phyloP scores from a whole-genome alignment of 306 rosid genomes.

The Sechiopsis laciniata region DNA sequence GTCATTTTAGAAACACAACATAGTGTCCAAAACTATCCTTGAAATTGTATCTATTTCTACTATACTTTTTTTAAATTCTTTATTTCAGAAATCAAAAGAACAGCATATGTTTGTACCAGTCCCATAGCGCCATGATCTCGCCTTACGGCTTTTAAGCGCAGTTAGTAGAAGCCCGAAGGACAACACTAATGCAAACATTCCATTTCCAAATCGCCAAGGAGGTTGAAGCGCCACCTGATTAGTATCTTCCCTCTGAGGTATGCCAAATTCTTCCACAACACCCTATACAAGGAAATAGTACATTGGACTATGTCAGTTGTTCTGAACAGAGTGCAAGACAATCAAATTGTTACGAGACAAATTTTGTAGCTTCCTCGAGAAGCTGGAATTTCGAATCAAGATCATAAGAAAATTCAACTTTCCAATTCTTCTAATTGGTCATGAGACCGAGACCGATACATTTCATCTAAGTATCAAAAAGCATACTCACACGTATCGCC shows the following conservation, averaged over 20 bases:
- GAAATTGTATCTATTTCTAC: neutral
- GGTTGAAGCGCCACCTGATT: slow-evolving; percentile 51
- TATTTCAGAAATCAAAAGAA: slow-evolving; percentile 7
- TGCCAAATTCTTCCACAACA: slow-evolving; percentile 75
- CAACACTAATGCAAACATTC: slow-evolving; percentile 90
- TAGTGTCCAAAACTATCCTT: neutral
- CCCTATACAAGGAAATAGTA: slow-evolving; percentile 50
- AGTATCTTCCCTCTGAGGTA: slow-evolving; percentile 47
- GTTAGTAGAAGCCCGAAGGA: slow-evolving; percentile 87
- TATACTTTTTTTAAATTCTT: neutral
- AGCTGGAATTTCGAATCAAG: slow-evolving; percentile 1
- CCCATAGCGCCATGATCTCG: slow-evolving; percentile 96
- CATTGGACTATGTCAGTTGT: slow-evolving; percentile 18
- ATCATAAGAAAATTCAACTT: neutral
- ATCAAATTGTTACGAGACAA: slow-evolving; percentile 10
- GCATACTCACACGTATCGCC: slow-evolving; percentile 71
- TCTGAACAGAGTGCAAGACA: slow-evolving; percentile 18
- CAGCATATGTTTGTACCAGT: slow-evolving; percentile 43
- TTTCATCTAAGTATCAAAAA: slow-evolving; percentile 12
- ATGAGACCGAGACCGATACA: neutral
- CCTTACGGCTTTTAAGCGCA: slow-evolving; percentile 79
- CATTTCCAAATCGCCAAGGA: slow-evolving; percentile 91
- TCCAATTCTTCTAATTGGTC: neutral
- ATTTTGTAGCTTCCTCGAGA: slow-evolving; percentile 9
- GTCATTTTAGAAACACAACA: neutral